These are phyloP conservation scores for Ophiocytium majus DNA, from an alignment of 352 stramenopile species.

Conservation along the genomic window DNA sequence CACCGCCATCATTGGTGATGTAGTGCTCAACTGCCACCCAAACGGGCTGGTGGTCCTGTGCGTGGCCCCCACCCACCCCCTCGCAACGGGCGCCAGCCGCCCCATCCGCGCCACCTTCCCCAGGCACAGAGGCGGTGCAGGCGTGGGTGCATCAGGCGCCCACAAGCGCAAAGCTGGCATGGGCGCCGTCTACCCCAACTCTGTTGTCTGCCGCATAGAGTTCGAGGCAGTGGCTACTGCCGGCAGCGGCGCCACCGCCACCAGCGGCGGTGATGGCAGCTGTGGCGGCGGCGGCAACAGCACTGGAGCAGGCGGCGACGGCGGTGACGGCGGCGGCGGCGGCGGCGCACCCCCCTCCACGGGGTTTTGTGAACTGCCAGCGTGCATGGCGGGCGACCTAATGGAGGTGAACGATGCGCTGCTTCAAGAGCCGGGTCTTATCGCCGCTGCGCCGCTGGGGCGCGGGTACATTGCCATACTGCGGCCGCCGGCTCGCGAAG, in stretches of 20 bases:
- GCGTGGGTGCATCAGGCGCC: background rate
- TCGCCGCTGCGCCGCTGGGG: background rate
- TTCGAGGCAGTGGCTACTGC: too few relatives aligned
- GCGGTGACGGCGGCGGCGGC: too few relatives aligned
- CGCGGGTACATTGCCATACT: background rate
- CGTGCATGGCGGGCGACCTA: background rate
- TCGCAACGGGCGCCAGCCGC: background rate
- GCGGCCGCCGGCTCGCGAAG: background rate
- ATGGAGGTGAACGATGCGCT: background rate
- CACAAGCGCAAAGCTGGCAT: background rate
- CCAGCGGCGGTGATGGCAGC: background rate
- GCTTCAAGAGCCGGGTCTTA: background rate
- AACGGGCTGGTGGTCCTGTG: background rate
- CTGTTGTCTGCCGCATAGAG: too few relatives aligned
- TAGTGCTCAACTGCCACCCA: background rate
- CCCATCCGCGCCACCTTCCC: background rate
- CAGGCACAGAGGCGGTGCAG: background rate
- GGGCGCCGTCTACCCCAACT: too few relatives aligned
- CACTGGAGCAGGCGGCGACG: background rate
- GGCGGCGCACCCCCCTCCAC: too few relatives aligned
- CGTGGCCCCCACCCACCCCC: background rate
- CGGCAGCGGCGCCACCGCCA: background rate
- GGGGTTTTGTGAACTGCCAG: background rate
- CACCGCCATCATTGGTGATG: background rate
- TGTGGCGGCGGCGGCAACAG: background rate